Base-by-base conservation (phyloP, 306 rosid species). In the Cicer arietinum region DNA sequence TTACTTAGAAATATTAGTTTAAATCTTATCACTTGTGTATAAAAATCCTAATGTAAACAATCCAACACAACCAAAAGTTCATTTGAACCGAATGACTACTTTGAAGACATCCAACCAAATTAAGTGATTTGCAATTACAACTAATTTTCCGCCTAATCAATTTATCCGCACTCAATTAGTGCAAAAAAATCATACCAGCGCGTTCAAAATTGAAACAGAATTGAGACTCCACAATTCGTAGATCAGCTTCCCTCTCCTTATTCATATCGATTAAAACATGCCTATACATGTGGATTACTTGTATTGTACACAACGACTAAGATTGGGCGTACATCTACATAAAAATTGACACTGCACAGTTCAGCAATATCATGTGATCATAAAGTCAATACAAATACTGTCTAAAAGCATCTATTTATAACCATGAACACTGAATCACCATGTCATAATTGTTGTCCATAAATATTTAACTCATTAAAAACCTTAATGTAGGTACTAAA, bases 401-500 rank as follows among this genome's bases (percentile, higher is more conserved):
- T 63, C 66, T 75, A 43, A 51, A 42, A 73, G 44, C 74, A 75
- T 69, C 58, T 41, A 81, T 10, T 53, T 62, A 84, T 70, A 75
- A 67, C 47, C 67, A 80, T 75, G 66, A 75, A 57, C 68, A 81
- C 48, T 45, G 78, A 67, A 79, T 79, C 68, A 79, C 77, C 88
- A 84, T 10, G 60, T 71, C 79, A 77, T 80, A 42, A 77, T 61
- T 52, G 79, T 61, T 52, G 79, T 74, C 44, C 51, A 61, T 22
- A 67, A 80, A 77, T 69, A 84, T 83, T 78, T 82, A 81, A 65
- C 57, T 69, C 67, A 73, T 71, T 68, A 84, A 74, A 75, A 67
- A 48, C 77, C 79, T 70, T 61, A 78, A 76, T 43, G 77, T 46
- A 65, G 82, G 82, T 48, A 76, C 77, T 67, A 16, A 70, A 16